Base-by-base conservation (phyloP, 208 protist species). In the Angomonas desouzai region DNA sequence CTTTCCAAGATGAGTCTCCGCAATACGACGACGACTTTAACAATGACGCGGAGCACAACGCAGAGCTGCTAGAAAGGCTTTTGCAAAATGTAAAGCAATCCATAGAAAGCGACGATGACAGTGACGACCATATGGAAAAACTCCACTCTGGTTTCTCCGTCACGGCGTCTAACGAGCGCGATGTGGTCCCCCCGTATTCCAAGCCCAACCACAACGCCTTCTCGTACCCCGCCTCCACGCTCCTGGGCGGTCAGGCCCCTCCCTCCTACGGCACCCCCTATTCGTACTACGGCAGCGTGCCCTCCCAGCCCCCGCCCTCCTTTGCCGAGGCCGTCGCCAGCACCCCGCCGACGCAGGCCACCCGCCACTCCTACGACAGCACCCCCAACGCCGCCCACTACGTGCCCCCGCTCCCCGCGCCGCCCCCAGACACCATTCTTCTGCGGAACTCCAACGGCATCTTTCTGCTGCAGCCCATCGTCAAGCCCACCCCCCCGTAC, bases 381-480 rank as follows among this genome's bases (percentile, higher is more conserved):
- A 83, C 86, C 25, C 81, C 83, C 1, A 55, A 85, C 40, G 58
- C 70, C 33, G 81, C 83, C 7, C 78, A 80, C 61, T 89, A 89
- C 66, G 70, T 89, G n/a, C 80, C 81, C 2, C 74, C 77, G 23
- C 70, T 84, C 74, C 78, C 83, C 3, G 72, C 81, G 2, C 77
- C 71, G 1, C 74, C 74, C 49, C 75, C 76, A 59, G 87, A 94
- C 53, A 69, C 77, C 10, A 83, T 94, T 62, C 62, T 94, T 23
- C 70, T 94, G 47, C 84, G 87, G 67, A 94, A 90, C 65, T 56
- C 65, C 32, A 82, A 91, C 62, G 87, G 87, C n/a, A 77, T 94
- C 4, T 94, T 94, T 62, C 58, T 94, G 20, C 70, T 94, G 64
- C 74, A 86, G 36, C 78, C 84, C 29, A 73, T 75, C 23, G 68